phyloP scores from a whole-genome alignment of 495 filamentous ascomycete species.

The Tetracladium marchalianum region DNA sequence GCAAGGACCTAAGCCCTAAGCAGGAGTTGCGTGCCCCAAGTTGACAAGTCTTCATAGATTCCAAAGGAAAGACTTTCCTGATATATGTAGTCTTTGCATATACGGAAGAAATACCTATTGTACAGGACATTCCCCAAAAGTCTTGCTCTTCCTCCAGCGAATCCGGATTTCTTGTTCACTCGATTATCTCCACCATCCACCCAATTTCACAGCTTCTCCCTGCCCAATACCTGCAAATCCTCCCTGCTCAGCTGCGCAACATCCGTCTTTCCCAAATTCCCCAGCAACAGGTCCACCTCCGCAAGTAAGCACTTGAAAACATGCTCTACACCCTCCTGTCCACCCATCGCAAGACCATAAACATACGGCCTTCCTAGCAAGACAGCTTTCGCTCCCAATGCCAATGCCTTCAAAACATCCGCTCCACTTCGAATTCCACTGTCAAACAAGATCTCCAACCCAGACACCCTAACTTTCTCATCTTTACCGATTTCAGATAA shows the following conservation, averaged over 20 bases:
- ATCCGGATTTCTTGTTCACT: no score
- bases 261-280: conserved; percentile 47
- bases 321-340: conserved; percentile 51
- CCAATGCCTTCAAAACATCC: conserved; percentile 53
- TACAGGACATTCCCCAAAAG: no score
- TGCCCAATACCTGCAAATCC: no score
- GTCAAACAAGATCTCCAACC: conserved; percentile 50
- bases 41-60: no score
- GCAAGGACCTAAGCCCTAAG: no score
- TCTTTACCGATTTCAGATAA: conserved; percentile 50
- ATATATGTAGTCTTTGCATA: no score
- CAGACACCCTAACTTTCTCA: not conserved
- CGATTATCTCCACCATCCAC: no score
- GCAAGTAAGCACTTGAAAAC: conserved; percentile 55
- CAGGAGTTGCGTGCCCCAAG: no score
- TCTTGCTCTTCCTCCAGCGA: no score
- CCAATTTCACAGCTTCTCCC: not conserved
- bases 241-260: conserved; percentile 41
- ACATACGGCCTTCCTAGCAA: conserved; percentile 55
- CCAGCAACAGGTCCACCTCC: conserved; percentile 59
- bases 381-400: conserved; percentile 53
- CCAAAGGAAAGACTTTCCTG: no score
- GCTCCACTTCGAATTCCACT: conserved; percentile 46
- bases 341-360: conserved; percentile 50
- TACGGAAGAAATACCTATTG: no score